These are phyloP conservation scores for Macadamia tetraphylla DNA, from an alignment of 164 flowering plant species.

Conservation along the genomic window DNA sequence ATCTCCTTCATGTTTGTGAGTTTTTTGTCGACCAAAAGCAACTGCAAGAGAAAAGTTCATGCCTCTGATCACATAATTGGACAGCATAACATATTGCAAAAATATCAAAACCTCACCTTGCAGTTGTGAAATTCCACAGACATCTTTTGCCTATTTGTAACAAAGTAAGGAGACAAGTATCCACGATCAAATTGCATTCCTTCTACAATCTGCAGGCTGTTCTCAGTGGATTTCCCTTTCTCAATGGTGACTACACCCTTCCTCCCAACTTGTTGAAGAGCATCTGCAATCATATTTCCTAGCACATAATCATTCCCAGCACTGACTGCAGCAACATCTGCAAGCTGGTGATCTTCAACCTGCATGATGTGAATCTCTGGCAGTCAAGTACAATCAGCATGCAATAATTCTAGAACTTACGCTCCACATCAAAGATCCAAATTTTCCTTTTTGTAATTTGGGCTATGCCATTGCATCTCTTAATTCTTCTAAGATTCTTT, in stretches of 20 bases:
- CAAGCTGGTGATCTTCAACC: slow-evolving; percentile 86
- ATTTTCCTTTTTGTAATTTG: background rate
- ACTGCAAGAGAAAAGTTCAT: slow-evolving; percentile 44
- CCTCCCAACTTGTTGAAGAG: slow-evolving; percentile 67
- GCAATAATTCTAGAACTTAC: background rate
- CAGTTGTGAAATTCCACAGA: slow-evolving; percentile 60
- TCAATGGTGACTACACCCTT: slow-evolving; percentile 67
- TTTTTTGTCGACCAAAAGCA: slow-evolving; percentile 86
- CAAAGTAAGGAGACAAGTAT: slow-evolving; percentile 82
- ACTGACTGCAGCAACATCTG: slow-evolving; percentile 84
- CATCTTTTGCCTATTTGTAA: slow-evolving; percentile 63
- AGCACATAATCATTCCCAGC: slow-evolving; percentile 80
- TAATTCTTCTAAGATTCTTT: background rate
- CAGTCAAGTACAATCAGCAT: slow-evolving; percentile 1
- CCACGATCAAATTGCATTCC: slow-evolving; percentile 97
- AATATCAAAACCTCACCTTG: slow-evolving; percentile 47
- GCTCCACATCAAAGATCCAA: background rate
- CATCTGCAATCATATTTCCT: slow-evolving; percentile 85
- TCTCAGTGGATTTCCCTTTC: slow-evolving; percentile 58
- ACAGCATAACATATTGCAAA: slow-evolving; percentile 1
- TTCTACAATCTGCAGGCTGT: slow-evolving; percentile 57
- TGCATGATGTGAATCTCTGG: slow-evolving; percentile 23
- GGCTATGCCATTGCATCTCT: background rate
- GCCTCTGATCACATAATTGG: slow-evolving; percentile 19
- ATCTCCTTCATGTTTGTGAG: slow-evolving; percentile 62